Evolutionary conservation across 1,139 yeast genomes (phyloP), one percentile per base, ranked within the genome.

Genomic region (Geotrichum reessii): DNA sequence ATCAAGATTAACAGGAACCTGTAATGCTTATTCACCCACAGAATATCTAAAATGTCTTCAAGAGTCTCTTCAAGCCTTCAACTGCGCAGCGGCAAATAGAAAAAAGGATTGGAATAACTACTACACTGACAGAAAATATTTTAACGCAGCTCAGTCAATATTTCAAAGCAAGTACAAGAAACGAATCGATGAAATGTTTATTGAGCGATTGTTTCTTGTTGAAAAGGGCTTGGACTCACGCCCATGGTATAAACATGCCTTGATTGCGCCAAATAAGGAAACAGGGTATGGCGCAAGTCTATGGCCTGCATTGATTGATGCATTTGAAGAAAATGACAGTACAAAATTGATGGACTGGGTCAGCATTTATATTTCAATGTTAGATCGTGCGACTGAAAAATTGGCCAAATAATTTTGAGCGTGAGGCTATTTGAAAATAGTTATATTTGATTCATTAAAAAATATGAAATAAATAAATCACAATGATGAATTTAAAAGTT

Each of bases 201-300:
- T 72, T 1, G 97, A 90, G 70, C 80, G 93, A 67, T 74, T 78
- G 62, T 87, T 89, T 72, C 72, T 87, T 58, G 76, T 81, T 67
- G 75, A 78, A 33, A 74, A 79, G 2, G 97, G 97, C 2, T 79
- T 90, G 57, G 80, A 78, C 33, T 73, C 77, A 63, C 80, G 97
- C 67, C 76, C 80, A n/a, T 90, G 96, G 96, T 91, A 86, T 75
- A 88, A 85, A 73, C 96, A 91, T 73, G 79, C 87, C 62, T 82
- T 88, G 3, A 89, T 80, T 71, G 95, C 96, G 2, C 84, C 93
- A 57, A 96, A 96, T 3, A 78, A 95, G 68, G 85, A 79, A 71
- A 87, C 95, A 1, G 97, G 97, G 1, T 90, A 90, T 67, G 86
- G 88, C 22, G 96, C 95, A 1, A 91, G 86, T 66, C 81, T 85